phyloP scores from a whole-genome alignment of 2,329 filamentous ascomycete genomes.

The Magnaporthiopsis incrustans region DNA sequence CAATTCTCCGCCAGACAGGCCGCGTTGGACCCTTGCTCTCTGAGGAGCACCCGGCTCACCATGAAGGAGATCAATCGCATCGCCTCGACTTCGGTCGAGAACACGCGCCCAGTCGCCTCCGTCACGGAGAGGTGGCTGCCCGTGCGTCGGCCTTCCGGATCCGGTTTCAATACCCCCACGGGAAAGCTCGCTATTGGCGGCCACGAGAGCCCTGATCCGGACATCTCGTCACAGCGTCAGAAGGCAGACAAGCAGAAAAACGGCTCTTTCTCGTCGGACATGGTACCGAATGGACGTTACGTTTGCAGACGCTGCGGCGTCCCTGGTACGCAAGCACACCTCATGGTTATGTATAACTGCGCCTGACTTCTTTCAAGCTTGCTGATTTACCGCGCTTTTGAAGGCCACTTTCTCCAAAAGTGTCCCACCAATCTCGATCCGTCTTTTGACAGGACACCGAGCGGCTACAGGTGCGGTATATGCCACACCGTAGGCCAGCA shows the following conservation, averaged over 20 bases:
- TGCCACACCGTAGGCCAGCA: constrained; percentile 27
- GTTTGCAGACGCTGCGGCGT: constrained; percentile 24
- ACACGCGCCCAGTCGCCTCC: neutral
- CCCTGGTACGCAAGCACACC: constrained; percentile 20
- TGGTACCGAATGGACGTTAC: constrained; percentile 12
- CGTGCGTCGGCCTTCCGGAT: neutral
- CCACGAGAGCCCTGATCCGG: neutral
- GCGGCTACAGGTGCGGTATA: constrained; percentile 24
- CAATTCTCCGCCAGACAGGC: constrained; percentile 10
- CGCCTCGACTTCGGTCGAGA: neutral
- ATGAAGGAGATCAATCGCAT: neutral
- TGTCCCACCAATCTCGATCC: constrained; percentile 37
- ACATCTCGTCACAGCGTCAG: neutral
- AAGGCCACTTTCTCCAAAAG: constrained; percentile 29
- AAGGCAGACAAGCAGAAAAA: neutral
- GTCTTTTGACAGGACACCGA: constrained; percentile 24
- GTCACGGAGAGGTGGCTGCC: neutral
- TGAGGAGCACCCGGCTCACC: neutral
- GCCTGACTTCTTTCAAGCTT: neutral
- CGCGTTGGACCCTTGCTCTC: constrained; percentile 6
- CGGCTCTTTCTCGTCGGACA: neutral
- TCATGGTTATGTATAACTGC: neutral
- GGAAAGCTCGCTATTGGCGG: neutral
- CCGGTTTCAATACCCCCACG: neutral
- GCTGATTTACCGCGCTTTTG: neutral